Base-by-base conservation (phyloP, 1,284 basidiomycete genomes). In the Kalmanozyma brasiliensis region DNA sequence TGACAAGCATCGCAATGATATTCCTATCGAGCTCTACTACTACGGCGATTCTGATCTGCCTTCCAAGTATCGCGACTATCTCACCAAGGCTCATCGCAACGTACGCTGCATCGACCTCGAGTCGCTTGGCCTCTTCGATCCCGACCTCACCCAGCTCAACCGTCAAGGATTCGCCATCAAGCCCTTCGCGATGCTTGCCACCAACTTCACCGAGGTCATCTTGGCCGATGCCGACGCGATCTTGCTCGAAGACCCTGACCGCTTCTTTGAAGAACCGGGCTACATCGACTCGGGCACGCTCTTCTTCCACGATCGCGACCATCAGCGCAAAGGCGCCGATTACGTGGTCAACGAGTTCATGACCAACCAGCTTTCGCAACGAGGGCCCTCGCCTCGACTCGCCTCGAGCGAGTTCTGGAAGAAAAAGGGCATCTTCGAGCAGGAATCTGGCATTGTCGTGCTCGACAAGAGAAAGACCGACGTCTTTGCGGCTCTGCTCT, bases 171-270 rank as follows among this genome's bases (percentile, higher is more conserved):
- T 68, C 34, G 70, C 70, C 26, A 60, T 69, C 44, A 73, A 73
- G 43, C 65, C 70, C 2, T 73, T 73, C 23, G 65, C 70, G 8
- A 30, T 73, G 14, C 44, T 73, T 16, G 70, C 70, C 5, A 69
- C 70, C 52, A 69, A 73, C 49, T 73, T 73, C 32, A 68, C 65
- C 16, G 65, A 73, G 29, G 70, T 69, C n/a, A 73, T 73, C 22
- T 52, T 73, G 4, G 66, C 65, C 24, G 70, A 73, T 56, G 66
- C 65, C 6, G 70, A 73, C 32, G 65, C 65, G 10, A 61, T 73
- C 49, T 17, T 73, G 47, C 61, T 73, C 40, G 56, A 60, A 22
- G 35, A 63, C 33, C 70, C 70, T 8, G 53, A 65, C 20, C 36
- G 46, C 23, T 70, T 73, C 60, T 73, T 70, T 17, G 61, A 70